Percentiles rank a stretch among this genome's conserved stretches.
These are phyloP conservation scores for Nosema granulosis DNA, from an alignment of 371 early-diverging fungal species.

Conservation along the genomic window DNA sequence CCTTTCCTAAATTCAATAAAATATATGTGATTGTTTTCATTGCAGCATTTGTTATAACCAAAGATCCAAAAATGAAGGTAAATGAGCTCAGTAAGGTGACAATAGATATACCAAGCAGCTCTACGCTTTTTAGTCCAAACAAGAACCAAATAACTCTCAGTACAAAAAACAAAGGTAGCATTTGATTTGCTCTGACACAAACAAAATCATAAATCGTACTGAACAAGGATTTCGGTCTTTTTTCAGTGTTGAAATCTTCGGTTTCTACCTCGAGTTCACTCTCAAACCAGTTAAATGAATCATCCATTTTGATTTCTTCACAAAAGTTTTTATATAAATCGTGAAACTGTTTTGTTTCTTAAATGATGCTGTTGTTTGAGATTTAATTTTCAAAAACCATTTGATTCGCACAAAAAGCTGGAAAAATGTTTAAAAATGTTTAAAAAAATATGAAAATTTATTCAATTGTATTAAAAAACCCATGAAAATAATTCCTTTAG, in stretches of 20 bases:
- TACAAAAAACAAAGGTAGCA: slow-evolving; percentile 4
- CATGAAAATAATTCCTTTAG: slow-evolving; percentile 67
- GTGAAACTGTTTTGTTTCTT: not conserved
- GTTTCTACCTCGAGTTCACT: slow-evolving; percentile 3
- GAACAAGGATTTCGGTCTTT: not conserved
- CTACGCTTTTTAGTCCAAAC: slow-evolving; percentile 11
- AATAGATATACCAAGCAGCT: slow-evolving; percentile 31
- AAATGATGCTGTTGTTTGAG: not conserved
- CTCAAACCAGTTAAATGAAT: slow-evolving; percentile 31
- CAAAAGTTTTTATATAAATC: not conserved
- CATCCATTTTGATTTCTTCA: not conserved
- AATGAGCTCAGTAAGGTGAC: slow-evolving; percentile 7
- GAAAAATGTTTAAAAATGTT: not conserved
- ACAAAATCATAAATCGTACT: slow-evolving; percentile 5
- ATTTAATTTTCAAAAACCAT: not conserved
- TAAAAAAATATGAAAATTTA: not conserved
- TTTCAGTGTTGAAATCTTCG: slow-evolving; percentile 1
- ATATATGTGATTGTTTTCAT: slow-evolving; percentile 9
- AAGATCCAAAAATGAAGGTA: slow-evolving; percentile 26
- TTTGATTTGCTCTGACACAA: slow-evolving; percentile 8
- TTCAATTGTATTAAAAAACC: not conserved
- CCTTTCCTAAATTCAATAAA: slow-evolving; percentile 31
- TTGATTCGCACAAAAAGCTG: not conserved
- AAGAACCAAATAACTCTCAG: slow-evolving; percentile 38
- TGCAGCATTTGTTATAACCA: not conserved